Base-by-base conservation (phyloP, 441 rosid genomes). In the Corymbia citriodora region DNA sequence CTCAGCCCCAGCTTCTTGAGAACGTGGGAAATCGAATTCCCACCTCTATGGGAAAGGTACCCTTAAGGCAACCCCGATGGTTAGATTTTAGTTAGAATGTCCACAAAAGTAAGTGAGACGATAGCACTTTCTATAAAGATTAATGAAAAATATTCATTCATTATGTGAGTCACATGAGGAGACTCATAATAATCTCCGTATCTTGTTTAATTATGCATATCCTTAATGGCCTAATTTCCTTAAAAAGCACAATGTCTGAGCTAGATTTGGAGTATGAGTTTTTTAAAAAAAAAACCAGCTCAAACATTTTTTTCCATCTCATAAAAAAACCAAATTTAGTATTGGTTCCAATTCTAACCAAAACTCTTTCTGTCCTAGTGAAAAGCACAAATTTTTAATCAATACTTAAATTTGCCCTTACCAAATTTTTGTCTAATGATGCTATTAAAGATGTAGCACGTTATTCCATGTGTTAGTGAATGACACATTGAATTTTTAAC, bases 181-280 rank as follows among this genome's bases (percentile, higher is more conserved):
- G 16, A 74, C 50, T 74, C 9, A 21, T 3, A 21, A 74, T 40
- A 40, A 40, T 40, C 17, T 74, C 17, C 29, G 40, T 40, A 40
- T 40, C 83, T 23, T 10, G 14, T 12, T 12, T 74, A 74, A 40
- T 74, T 12, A 23, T 74, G 50, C 83, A 6, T 40, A 74, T 74
- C 3, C 15, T 21, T 0, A n/a, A n/a, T 3, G 0, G 3, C 11
- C 3, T 21, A 21, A 18, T 40, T 2, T 16, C 50, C 25, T 74
- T 21, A 21, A 74, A 72, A 74, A 74, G 16, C 9, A 11, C 2
- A 6, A 59, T 59, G 14, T 40, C 3, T 63, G 70, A 63, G 6
- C 33, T 31, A 29, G 6, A 63, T 27, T 13, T 59, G n/a, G 14
- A 29, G 25, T 25, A 0, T 59, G 12, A 59, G 14, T 10, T 59